Evolutionary conservation across 2,329 filamentous ascomycete genomes (phyloP).

Genomic region (Cladophialophora exuberans): DNA sequence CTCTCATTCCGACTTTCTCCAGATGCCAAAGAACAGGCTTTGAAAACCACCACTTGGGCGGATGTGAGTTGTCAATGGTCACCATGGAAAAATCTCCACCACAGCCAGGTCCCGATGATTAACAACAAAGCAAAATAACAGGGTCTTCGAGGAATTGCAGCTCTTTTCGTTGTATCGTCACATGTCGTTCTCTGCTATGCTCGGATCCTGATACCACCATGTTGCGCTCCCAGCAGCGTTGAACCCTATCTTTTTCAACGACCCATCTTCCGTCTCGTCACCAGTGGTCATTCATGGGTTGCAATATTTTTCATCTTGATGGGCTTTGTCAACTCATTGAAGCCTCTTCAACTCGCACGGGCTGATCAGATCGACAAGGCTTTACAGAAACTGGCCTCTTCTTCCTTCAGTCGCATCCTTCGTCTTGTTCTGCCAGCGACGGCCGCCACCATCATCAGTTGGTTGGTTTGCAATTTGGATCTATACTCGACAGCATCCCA

Average conservation of each 20-base stretch:
- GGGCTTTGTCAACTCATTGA: slow-evolving; percentile 66
- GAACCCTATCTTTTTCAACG: slow-evolving; percentile 57
- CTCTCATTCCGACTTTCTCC: slow-evolving; percentile 9
- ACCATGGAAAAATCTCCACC: background rate
- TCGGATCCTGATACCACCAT: slow-evolving; percentile 53
- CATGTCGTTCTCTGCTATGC: slow-evolving; percentile 59
- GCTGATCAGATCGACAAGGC: slow-evolving; percentile 58
- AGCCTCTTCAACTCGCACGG: slow-evolving; percentile 60
- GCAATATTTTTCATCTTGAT: slow-evolving; percentile 69
- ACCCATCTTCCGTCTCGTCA: slow-evolving; percentile 62
- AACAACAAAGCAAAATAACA: slow-evolving; percentile 34
- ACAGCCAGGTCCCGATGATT: background rate
- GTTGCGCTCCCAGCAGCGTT: slow-evolving; percentile 38
- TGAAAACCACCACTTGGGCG: slow-evolving; percentile 35
- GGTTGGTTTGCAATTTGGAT: slow-evolving; percentile 60
- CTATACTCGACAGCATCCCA: slow-evolving; percentile 59
- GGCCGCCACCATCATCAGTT: slow-evolving; percentile 58
- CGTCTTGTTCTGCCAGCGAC: slow-evolving; percentile 62
- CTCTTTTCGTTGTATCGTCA: slow-evolving; percentile 58
- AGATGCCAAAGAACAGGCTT: slow-evolving; percentile 26
- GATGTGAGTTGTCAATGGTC: slow-evolving; percentile 30
- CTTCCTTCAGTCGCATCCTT: slow-evolving; percentile 62
- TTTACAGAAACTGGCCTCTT: slow-evolving; percentile 58
- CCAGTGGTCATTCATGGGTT: slow-evolving; percentile 67
- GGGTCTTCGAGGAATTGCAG: slow-evolving; percentile 61